Conservation (phyloP, 495 filamentous ascomycete genomes). For the Podospora bellae-mahoneyi region DNA sequence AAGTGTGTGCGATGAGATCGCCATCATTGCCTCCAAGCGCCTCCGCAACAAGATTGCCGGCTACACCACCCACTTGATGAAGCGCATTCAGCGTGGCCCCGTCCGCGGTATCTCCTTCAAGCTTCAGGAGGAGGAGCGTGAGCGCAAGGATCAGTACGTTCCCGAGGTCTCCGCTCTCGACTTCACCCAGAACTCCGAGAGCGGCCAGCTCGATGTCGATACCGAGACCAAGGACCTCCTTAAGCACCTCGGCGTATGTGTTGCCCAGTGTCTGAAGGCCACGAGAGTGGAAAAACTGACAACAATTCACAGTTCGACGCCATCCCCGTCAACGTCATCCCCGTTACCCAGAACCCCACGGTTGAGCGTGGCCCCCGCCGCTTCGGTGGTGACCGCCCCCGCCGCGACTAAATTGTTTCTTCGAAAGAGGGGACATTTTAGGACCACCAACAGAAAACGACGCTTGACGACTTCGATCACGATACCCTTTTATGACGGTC, state of each 20-base stretch:
- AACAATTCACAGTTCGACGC: slow-evolving; percentile 73
- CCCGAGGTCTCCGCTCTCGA: slow-evolving; percentile 98
- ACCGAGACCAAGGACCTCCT: slow-evolving; percentile 95
- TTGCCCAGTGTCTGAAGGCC: not conserved
- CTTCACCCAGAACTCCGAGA: slow-evolving; percentile 86
- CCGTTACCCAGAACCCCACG: slow-evolving; percentile 82
- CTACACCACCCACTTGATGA: slow-evolving; percentile 95
- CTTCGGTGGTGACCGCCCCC: slow-evolving; percentile 46
- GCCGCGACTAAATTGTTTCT: slow-evolving; percentile 41
- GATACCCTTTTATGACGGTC: slow-evolving; percentile 12
- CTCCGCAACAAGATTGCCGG: slow-evolving; percentile 99
- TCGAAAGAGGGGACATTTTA: slow-evolving; percentile 11
- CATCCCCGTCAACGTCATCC: slow-evolving; percentile 90
- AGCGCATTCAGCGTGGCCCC: slow-evolving; percentile 98
- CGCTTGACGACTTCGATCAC: slow-evolving; percentile 17
- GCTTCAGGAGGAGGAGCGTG: slow-evolving; percentile 99
- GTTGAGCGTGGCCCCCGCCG: slow-evolving; percentile 67
- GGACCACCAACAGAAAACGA: not conserved
- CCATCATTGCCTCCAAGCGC: slow-evolving; percentile 97
- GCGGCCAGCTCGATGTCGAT: slow-evolving; percentile 90
- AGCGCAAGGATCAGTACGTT: slow-evolving; percentile 99
- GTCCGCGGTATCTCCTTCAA: slow-evolving; percentile 99
- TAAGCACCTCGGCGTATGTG: slow-evolving; percentile 95
- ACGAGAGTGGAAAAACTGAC: slow-evolving; percentile 1
- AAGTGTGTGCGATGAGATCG: slow-evolving; percentile 95